phyloP scores from a whole-genome alignment of 179 eudicot species.

The Patellifolia procumbens region DNA sequence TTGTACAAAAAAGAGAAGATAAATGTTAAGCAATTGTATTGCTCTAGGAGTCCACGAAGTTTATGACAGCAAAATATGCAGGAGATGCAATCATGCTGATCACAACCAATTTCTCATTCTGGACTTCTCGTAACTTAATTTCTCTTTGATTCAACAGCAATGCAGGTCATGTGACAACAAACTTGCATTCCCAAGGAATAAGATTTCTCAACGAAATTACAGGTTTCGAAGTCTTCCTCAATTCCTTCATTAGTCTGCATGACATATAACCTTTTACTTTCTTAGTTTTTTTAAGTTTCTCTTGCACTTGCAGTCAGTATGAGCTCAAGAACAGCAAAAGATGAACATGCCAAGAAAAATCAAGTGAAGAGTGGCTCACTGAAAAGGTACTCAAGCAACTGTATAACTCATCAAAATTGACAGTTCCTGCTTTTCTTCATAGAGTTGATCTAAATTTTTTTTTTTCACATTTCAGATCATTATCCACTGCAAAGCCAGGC shows the following conservation, averaged over 20 bases:
- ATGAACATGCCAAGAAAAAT: constrained; percentile 32
- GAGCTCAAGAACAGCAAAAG: constrained; percentile 38
- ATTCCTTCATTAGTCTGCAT: constrained; percentile 2
- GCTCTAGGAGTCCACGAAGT: neutral
- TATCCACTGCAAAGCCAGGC: constrained; percentile 35
- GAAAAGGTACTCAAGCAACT: constrained; percentile 48
- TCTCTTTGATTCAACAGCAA: constrained; percentile 47
- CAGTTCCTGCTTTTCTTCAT: neutral
- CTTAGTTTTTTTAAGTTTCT: neutral
- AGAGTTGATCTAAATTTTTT: neutral
- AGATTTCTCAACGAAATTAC: constrained; percentile 81
- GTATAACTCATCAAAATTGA: neutral
- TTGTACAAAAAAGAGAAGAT: neutral
- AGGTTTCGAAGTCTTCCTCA: constrained; percentile 46
- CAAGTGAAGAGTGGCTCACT: constrained; percentile 30
- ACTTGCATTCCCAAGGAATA: constrained; percentile 78
- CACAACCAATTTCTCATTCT: neutral
- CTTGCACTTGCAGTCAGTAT: constrained; percentile 43
- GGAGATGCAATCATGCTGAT: neutral
- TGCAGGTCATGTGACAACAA: constrained; percentile 79
- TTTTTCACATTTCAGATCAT: constrained; percentile 34
- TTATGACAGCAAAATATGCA: neutral
- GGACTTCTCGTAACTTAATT: neutral
- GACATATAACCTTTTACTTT: neutral
- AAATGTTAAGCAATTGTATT: neutral